Evolutionary conservation across 208 protist genomes (phyloP), one percentile per base, ranked within the genome.

Genomic region (Trypanosoma caninum): DNA sequence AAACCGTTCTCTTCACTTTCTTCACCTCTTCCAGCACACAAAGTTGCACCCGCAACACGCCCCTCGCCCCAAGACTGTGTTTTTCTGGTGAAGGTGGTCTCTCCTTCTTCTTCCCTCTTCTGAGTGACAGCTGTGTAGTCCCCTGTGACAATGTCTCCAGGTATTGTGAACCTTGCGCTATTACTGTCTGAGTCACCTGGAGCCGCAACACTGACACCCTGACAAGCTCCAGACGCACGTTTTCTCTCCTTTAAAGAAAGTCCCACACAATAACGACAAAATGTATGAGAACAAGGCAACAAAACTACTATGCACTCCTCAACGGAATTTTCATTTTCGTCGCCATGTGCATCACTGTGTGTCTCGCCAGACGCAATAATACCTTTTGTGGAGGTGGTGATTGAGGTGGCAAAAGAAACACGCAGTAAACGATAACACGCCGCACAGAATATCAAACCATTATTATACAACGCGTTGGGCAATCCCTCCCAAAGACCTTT

Each of bases 241-340:
- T 5, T 4, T 23, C 16, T 33, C n/a, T 34, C n/a, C 27, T n/a
- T 42, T 14, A 57, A 10, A 5, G 25, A 28, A 9, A 78, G 16
- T 27, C 72, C 72, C 18, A 74, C 18, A 38, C 72, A 78, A 14
- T 37, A 30, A 53, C 60, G 62, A 53, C 74, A 80, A 44, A 65
- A 62, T 25, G 60, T 51, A 60, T 80, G 74, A 42, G 59, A 42
- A 59, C 74, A 80, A 20, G 74, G 74, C 10, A 80, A 53, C 27
- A 80, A 48, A 46, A 80, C 59, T 18, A 69, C 64, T 10, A 72
- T 52, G 31, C 60, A 22, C 33, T 80, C 68, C 63, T 73, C 72
- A 18, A 45, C 56, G 14, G 38, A 2, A 34, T 51, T 20, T 30
- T n/a, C 25, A n/a, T 47, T 30, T 51, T 35, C 18, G 16, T 61